phyloP scores from a whole-genome alignment of 495 filamentous ascomycete genomes.

The Xylaria bambusicola region DNA sequence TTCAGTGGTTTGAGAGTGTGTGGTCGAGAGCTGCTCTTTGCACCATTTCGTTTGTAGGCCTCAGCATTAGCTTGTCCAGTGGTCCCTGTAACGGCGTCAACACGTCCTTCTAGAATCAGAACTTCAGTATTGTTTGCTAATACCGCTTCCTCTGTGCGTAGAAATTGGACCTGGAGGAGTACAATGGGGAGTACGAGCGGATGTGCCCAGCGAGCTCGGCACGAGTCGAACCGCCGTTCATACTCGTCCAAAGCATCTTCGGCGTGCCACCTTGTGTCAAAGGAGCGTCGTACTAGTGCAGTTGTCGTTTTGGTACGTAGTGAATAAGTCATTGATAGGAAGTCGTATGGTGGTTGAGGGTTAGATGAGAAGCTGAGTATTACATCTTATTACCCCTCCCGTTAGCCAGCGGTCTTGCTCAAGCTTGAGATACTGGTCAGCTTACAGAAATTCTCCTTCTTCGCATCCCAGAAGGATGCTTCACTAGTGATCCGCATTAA shows the following conservation, averaged over 20 bases:
- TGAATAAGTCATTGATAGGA: conserved; percentile 39
- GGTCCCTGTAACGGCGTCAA: conserved; percentile 35
- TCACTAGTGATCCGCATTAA: conserved; percentile 33
- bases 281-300: conserved; percentile 35
- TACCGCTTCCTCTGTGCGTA: conserved; percentile 35
- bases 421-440: background rate
- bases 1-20: conserved; percentile 26
- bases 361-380: conserved; percentile 38
- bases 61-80: conserved; percentile 30
- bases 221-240: conserved; percentile 35
- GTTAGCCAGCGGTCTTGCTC: conserved; percentile 12
- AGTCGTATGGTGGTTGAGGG: conserved; percentile 38
- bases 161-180: conserved; percentile 36
- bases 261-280: conserved; percentile 34
- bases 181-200: conserved; percentile 35
- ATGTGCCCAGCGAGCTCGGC: conserved; percentile 35
- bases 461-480: conserved; percentile 37
- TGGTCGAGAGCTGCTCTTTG: conserved; percentile 12
- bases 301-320: conserved; percentile 30
- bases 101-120: conserved; percentile 30
- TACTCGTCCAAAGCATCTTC: conserved; percentile 38
- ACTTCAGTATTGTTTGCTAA: conserved; percentile 35
- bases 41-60: conserved; percentile 25
- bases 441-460: conserved; percentile 33
- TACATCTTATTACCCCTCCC: conserved; percentile 24